Evolutionary conservation across 2,329 filamentous ascomycete species (phyloP), one percentile per base, ranked within the genome.

Genomic region (Calycina herbarum): DNA sequence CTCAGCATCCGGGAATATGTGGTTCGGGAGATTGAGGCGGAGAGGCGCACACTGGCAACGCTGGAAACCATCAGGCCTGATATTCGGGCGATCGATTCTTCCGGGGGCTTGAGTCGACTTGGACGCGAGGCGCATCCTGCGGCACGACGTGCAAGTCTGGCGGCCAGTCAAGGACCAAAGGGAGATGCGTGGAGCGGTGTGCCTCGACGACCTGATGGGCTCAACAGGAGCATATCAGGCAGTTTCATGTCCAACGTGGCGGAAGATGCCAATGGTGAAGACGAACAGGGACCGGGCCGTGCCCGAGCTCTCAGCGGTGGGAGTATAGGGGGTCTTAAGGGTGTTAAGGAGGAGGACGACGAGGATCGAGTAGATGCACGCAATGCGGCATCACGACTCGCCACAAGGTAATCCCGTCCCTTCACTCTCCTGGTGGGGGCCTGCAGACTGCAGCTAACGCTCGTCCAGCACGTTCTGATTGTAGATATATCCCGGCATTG

Each of bases 171-270:
- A 79, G 95, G 95, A 0, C 94, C 95, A 60, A 96, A 96, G 80
- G 95, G 95, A n/a, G 95, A 99, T 78, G 90, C 95, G 17, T 99
- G 95, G 95, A 97, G 93, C 73, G 95, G 95, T 65, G 93, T 97
- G 33, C 92, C 94, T 42, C 86, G 95, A 68, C 88, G 74, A 57
- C 72, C 89, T 35, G 92, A 96, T 72, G 89, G 88, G n/a, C 79
- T 93, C 64, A 90, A 86, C 74, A 85, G 93, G 72, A 94, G 89
- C 75, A 84, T 94, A 70, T 93, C 90, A 64, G 88, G 90, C 59
- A 91, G 87, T 75, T 85, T 91, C 69, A 85, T 89, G 69, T 81
- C 85, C n/a, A 83, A 85, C 33, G 80, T 89, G 10, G 81, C 83
- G 15, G 89, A 92, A 72, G 89, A 89, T 15, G 82, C 82, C 33